Conservation (phyloP, 805 yeast genomes). For the Metschnikowia sp. region DNA sequence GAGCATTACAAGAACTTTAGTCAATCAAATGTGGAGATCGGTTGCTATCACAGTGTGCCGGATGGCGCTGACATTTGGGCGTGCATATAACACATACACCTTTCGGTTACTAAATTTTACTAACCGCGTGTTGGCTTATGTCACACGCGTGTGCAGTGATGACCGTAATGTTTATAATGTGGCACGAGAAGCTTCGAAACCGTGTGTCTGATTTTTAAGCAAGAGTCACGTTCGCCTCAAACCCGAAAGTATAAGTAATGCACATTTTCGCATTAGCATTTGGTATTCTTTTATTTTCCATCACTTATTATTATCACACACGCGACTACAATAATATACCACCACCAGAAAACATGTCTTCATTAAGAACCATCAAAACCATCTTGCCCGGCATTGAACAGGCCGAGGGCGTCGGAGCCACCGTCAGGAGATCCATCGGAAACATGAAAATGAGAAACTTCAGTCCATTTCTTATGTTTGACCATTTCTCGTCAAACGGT, state of each 20-base stretch:
- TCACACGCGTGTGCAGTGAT: background rate
- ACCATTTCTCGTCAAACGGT: slow-evolving; percentile 65
- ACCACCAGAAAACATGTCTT: slow-evolving; percentile 11
- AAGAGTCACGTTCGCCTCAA: background rate
- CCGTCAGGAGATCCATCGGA: slow-evolving; percentile 79
- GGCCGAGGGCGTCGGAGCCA: slow-evolving; percentile 86
- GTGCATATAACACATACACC: background rate
- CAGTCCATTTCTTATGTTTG: slow-evolving; percentile 78
- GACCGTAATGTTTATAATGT: background rate
- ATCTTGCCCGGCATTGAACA: slow-evolving; percentile 57
- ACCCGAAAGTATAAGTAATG: slow-evolving; percentile 2
- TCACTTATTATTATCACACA: background rate
- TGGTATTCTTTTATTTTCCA: background rate
- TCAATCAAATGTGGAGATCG: no score
- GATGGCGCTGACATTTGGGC: background rate
- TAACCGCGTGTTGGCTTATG: background rate
- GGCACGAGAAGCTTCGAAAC: background rate
- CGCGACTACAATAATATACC: background rate
- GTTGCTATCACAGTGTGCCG: no score
- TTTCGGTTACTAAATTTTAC: slow-evolving; percentile 1
- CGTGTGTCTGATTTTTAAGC: background rate
- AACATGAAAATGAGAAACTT: slow-evolving; percentile 64
- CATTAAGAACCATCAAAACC: slow-evolving; percentile 30
- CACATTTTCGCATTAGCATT: background rate
- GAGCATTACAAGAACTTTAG: no score